Conservation (phyloP, 371 early-diverging fungal species). For the Zopfochytrium polystomum region DNA sequence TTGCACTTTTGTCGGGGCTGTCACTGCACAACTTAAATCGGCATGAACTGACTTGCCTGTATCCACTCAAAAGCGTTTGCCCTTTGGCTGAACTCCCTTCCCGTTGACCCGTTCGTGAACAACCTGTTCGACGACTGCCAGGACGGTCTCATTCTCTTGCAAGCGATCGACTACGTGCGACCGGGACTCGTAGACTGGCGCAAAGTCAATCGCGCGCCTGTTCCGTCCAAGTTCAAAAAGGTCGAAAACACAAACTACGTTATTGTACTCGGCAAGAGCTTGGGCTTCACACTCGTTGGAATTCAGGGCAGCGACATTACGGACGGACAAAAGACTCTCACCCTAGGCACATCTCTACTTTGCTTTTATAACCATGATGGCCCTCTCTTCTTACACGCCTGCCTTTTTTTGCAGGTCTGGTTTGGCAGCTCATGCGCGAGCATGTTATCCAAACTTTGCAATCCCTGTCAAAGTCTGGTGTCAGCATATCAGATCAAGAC, state of each 20-base stretch:
- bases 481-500: slow-evolving; percentile 82
- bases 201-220: slow-evolving; percentile 69
- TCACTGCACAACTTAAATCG: neutral
- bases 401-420: slow-evolving; percentile 46
- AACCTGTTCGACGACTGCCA: slow-evolving; percentile 83
- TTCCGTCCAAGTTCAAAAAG: slow-evolving; percentile 83
- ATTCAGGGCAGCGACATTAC: slow-evolving; percentile 93
- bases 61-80: slow-evolving; percentile 72
- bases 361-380: no score
- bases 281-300: slow-evolving; percentile 86
- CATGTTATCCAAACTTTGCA: slow-evolving; percentile 89
- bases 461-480: slow-evolving; percentile 71
- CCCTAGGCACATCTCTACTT: slow-evolving; percentile 52
- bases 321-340: slow-evolving; percentile 84
- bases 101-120: slow-evolving; percentile 92
- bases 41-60: no score
- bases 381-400: neutral
- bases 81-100: slow-evolving; percentile 92
- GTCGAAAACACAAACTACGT: slow-evolving; percentile 95
- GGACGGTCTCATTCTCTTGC: slow-evolving; percentile 79
- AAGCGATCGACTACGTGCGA: slow-evolving; percentile 88
- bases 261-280: slow-evolving; percentile 78
- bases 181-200: slow-evolving; percentile 90
- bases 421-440: slow-evolving; percentile 97
- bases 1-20: neutral